Evolutionary conservation across 2,329 filamentous ascomycete species (phyloP), one percentile per base, ranked within the genome.

Genomic region (Septoria linicola): DNA sequence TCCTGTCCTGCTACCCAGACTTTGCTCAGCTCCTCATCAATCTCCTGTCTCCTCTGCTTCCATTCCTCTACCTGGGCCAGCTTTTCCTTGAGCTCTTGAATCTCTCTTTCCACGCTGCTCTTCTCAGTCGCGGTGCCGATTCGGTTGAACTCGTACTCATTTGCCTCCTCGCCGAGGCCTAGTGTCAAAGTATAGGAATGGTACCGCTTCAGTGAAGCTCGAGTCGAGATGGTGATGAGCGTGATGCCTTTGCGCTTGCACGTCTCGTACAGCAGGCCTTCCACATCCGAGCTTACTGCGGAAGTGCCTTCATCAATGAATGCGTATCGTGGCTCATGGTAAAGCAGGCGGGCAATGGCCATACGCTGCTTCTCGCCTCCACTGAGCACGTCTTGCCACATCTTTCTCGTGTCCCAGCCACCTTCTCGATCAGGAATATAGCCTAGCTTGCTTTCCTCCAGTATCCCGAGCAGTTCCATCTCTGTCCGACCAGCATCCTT

Each of bases 361-460:
- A 99, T 89, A 17, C 93, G 80, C 73, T 99, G 93, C 75, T 99
- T 99, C 77, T 99, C 93, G 10, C 93, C 93, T 32, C 93, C 93
- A 59, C 87, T 92, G n/a, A 99, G 78, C 3, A 99, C 89, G 62
- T 97, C 92, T 73, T 97, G 96, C 93, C 93, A 99, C 67, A 96
- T 91, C 72, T 99, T 97, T 50, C 89, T 82, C 3, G 89, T 93
- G 66, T 99, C 89, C 90, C 90, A 97, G 11, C 93, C 93, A 32
- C 93, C 93, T 75, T 99, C 93, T 13, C 93, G 84, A 41, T 91
- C 84, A 1, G 89, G 88, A 1, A 99, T 79, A 69, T 99, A 97
- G 3, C 90, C 92, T 0, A 99, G 78, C 50, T 83, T 83, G 0
- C 91, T 91, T 44, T 88, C 87, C 50, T 96, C 88, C 3, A 99